phyloP scores from a whole-genome alignment of 2,329 filamentous ascomycete species.

The Pyricularia sp. region DNA sequence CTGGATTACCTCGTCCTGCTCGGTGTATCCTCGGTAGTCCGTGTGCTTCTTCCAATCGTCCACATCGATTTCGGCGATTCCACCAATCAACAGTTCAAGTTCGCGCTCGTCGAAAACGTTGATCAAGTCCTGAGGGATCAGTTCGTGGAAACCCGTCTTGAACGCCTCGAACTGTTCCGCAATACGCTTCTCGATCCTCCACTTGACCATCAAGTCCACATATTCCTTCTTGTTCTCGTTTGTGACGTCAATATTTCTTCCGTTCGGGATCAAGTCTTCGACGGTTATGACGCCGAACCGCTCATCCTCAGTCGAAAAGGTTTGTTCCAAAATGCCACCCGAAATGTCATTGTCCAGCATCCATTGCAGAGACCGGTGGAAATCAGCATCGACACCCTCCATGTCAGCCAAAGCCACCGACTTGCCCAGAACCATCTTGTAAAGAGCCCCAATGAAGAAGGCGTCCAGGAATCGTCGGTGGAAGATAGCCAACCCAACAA shows the following conservation, averaged over 20 bases:
- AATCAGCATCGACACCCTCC: constrained; percentile 97
- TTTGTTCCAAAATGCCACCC: constrained; percentile 84
- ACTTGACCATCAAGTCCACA: constrained; percentile 95
- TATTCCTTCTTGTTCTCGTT: constrained; percentile 99
- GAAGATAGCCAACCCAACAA: constrained; percentile 95
- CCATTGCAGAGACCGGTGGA: constrained; percentile 94
- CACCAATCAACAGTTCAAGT: constrained; percentile 88
- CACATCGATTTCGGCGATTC: constrained; percentile 99
- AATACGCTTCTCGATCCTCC: constrained; percentile 97
- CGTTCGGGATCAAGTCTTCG: constrained; percentile 83
- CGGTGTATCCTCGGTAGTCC: constrained; percentile 96
- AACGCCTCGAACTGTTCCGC: constrained; percentile 98
- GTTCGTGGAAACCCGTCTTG: constrained; percentile 91
- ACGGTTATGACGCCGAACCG: constrained; percentile 89
- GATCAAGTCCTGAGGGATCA: constrained; percentile 90
- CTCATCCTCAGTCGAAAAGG: constrained; percentile 94
- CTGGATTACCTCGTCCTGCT: constrained; percentile 91
- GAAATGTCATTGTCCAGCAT: constrained; percentile 95
- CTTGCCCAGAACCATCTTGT: constrained; percentile 98
- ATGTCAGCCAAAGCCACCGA: constrained; percentile 85
- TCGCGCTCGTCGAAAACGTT: constrained; percentile 98
- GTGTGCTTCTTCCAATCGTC: constrained; percentile 99
- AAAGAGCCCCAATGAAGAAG: constrained; percentile 97
- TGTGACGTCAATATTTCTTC: constrained; percentile 86
- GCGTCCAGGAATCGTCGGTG: constrained; percentile 94